These are phyloP conservation scores for Aspergillus indologenus DNA, from an alignment of 495 filamentous ascomycete species.

Conservation along the genomic window DNA sequence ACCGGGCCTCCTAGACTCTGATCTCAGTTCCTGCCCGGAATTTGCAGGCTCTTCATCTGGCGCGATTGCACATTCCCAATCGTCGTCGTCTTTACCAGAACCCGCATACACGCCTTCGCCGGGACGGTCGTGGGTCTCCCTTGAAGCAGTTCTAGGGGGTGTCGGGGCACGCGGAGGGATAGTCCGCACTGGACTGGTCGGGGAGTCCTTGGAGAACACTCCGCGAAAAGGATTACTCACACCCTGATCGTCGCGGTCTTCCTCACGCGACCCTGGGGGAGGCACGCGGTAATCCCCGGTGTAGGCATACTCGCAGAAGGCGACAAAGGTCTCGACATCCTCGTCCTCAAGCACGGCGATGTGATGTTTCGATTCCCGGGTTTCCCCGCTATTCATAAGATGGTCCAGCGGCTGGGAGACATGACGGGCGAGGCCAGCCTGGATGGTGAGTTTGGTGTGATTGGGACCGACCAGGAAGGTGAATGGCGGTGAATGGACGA, in stretches of 20 bases:
- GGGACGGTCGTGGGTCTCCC: not conserved
- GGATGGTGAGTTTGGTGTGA: conserved; percentile 45
- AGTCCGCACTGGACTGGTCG: not conserved
- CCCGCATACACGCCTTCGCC: not conserved
- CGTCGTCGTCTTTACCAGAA: conserved; percentile 2
- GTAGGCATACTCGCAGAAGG: conserved; percentile 50
- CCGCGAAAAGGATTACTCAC: conserved; percentile 21
- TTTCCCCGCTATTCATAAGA: conserved; percentile 46
- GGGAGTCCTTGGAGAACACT: conserved; percentile 12
- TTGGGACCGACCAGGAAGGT: conserved; percentile 49
- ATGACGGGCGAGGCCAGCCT: conserved; percentile 45
- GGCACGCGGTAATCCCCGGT: conserved; percentile 46
- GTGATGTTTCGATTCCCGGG: conserved; percentile 43
- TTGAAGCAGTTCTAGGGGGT: not conserved
- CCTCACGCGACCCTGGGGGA: conserved; percentile 26
- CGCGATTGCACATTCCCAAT: conserved; percentile 1
- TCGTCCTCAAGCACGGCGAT: conserved; percentile 45
- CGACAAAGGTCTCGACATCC: conserved; percentile 46
- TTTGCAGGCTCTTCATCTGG: not conserved
- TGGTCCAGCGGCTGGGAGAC: conserved; percentile 47
- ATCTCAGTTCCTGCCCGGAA: not conserved
- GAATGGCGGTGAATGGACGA: conserved; percentile 43
- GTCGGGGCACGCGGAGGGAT: conserved; percentile 1
- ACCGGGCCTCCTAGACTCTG: conserved; percentile 2
- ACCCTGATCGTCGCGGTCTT: conserved; percentile 14